A percentile compares a stretch with the other conserved stretches of the same genome.
phyloP scores from a whole-genome alignment of 306 rosid species.

The Medicago truncatula region DNA sequence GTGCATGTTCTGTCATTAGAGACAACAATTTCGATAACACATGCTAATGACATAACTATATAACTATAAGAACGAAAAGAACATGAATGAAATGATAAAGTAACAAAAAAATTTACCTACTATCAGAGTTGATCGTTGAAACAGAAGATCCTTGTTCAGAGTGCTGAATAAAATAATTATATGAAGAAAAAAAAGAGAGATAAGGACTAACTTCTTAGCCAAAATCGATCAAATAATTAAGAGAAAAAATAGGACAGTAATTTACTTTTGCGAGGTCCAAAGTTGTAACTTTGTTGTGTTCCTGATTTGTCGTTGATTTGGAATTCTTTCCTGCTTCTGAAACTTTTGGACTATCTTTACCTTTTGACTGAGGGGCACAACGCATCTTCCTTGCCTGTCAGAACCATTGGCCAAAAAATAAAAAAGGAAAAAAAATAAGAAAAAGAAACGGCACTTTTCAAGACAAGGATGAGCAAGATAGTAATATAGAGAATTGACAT shows the following conservation, averaged over 20 bases:
- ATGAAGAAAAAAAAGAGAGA: constrained; percentile 25
- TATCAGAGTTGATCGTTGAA: constrained; percentile 54
- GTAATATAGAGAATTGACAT: neutral
- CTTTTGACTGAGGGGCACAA: constrained; percentile 55
- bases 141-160: constrained; percentile 58
- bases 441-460: constrained; percentile 25
- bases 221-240: constrained; percentile 20
- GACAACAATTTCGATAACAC: constrained; percentile 27
- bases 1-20: neutral
- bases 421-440: neutral
- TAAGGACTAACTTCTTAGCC: constrained; percentile 22
- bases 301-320: constrained; percentile 45
- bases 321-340: constrained; percentile 53
- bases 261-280: constrained; percentile 49
- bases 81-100: constrained; percentile 29
- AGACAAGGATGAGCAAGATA: constrained; percentile 18
- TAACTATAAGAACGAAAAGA: constrained; percentile 28
- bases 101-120: constrained; percentile 57
- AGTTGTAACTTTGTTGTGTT: constrained; percentile 44
- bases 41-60: neutral
- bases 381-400: constrained; percentile 74
- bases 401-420: constrained; percentile 24
- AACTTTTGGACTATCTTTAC: constrained; percentile 53
- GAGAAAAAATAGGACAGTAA: constrained; percentile 30
- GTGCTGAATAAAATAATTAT: constrained; percentile 56